phyloP scores from a whole-genome alignment of 2,329 filamentous ascomycete species.

The Hypoxylon sp. region DNA sequence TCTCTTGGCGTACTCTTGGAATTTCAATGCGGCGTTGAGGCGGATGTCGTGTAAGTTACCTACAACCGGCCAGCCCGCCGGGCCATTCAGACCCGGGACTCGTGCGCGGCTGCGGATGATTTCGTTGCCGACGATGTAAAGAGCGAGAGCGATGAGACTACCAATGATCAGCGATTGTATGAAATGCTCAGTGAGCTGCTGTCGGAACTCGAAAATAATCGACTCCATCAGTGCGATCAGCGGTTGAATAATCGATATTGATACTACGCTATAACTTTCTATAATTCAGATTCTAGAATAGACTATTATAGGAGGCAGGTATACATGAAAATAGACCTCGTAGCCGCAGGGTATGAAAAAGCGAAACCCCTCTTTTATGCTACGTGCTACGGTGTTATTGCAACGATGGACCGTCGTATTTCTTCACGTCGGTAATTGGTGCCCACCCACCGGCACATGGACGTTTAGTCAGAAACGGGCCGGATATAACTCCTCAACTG shows the following conservation, averaged over 20 bases:
- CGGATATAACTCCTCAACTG: constrained; percentile 5
- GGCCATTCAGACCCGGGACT: constrained; percentile 46
- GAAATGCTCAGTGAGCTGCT: constrained; percentile 9
- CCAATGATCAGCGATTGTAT: constrained; percentile 19
- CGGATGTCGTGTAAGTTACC: constrained; percentile 71
- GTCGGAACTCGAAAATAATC: constrained; percentile 3
- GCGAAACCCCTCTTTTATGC: neutral
- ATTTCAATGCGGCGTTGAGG: constrained; percentile 65
- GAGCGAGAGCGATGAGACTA: constrained; percentile 16
- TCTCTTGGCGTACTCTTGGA: constrained; percentile 66
- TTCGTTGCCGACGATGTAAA: constrained; percentile 46
- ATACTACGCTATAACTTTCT: neutral
- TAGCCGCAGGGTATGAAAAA: neutral
- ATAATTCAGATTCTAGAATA: neutral
- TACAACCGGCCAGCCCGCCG: constrained; percentile 58
- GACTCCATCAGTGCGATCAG: constrained; percentile 33
- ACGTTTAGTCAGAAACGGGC: neutral
- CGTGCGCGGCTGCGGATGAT: constrained; percentile 42
- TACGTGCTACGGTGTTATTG: neutral
- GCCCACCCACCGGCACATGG: neutral
- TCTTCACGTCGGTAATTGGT: neutral
- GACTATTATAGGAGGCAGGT: too few relatives aligned
- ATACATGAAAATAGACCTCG: neutral
- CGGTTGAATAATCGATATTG: neutral
- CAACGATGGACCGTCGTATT: too few relatives aligned